Evolutionary conservation across 495 filamentous ascomycete genomes (phyloP).

Genomic region (Xylaria cubensis): DNA sequence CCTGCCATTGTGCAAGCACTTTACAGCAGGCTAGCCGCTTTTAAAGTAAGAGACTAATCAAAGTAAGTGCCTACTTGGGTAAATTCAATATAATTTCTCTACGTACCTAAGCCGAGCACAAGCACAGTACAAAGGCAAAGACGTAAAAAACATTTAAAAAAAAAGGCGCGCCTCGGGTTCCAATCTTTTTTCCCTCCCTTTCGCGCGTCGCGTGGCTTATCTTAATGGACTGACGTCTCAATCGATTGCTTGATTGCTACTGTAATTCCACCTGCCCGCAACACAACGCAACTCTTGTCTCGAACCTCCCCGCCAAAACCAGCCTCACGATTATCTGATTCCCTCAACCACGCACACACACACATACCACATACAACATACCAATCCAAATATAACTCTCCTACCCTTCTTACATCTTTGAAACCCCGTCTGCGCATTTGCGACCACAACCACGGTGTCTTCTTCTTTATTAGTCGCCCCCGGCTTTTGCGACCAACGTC

Average conservation of each 20-base stretch:
- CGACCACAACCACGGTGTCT: background rate
- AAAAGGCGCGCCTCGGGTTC: slow-evolving; percentile 22
- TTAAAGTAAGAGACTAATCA: background rate
- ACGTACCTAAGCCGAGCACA: background rate
- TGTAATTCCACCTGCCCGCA: slow-evolving; percentile 9
- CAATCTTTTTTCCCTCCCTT: slow-evolving; percentile 15
- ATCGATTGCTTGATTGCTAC: slow-evolving; percentile 27
- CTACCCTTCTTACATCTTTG: background rate
- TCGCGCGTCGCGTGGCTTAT: slow-evolving; percentile 31
- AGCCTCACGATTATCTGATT: slow-evolving; percentile 18
- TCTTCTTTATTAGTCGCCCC: background rate
- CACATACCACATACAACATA: background rate
- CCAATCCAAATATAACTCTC: background rate
- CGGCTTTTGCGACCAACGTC: background rate
- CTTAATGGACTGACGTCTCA: slow-evolving; percentile 5
- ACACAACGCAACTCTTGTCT: slow-evolving; percentile 10
- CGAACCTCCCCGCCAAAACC: slow-evolving; percentile 24
- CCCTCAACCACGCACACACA: background rate
- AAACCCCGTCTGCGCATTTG: background rate
- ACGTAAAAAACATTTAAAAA: background rate
- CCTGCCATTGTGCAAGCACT: background rate
- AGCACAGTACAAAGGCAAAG: background rate
- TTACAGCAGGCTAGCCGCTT: background rate
- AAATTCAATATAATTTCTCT: slow-evolving; percentile 3
- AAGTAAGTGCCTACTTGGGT: slow-evolving; percentile 4